These are phyloP conservation scores for Clarireedia monteithiana DNA, from an alignment of 2,329 filamentous ascomycete species.

Conservation along the genomic window DNA sequence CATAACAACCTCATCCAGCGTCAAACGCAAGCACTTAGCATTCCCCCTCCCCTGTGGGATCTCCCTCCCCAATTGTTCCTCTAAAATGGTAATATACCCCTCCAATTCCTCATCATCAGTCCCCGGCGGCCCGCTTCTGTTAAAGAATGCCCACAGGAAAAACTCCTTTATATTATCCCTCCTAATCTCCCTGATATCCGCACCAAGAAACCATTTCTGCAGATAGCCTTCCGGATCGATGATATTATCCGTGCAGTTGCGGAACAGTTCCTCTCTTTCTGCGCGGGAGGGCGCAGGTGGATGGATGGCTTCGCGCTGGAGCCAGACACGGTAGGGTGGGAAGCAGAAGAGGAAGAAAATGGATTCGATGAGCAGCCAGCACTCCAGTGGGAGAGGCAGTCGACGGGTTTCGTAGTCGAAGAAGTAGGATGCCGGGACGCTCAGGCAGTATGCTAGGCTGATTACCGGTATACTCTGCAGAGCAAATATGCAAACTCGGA, in stretches of 20 bases:
- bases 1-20: slow-evolving; percentile 50
- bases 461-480: slow-evolving; percentile 43
- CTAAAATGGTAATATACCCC: slow-evolving; percentile 43
- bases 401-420: slow-evolving; percentile 25
- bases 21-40: slow-evolving; percentile 46
- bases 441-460: slow-evolving; percentile 38
- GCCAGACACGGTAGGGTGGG: slow-evolving; percentile 41
- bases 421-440: slow-evolving; percentile 27
- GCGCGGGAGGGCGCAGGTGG: slow-evolving; percentile 37
- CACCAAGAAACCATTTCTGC: slow-evolving; percentile 50
- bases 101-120: slow-evolving; percentile 47
- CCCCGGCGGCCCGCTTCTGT: slow-evolving; percentile 35
- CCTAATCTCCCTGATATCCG: slow-evolving; percentile 43
- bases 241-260: slow-evolving; percentile 42
- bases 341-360: slow-evolving; percentile 47
- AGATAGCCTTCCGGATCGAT: slow-evolving; percentile 45
- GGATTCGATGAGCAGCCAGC: slow-evolving; percentile 42
- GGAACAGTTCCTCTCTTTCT: slow-evolving; percentile 42
- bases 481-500: slow-evolving; percentile 39
- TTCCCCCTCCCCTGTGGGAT: slow-evolving; percentile 44
- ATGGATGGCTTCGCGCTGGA: slow-evolving; percentile 45
- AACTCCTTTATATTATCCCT: slow-evolving; percentile 54
- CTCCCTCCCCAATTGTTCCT: slow-evolving; percentile 41
- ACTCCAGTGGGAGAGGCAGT: slow-evolving; percentile 28
- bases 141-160: slow-evolving; percentile 52